Evolutionary conservation across 139 green algal species (phyloP), one percentile per base, ranked within the genome.

Genomic region (Picochlorum sp.): DNA sequence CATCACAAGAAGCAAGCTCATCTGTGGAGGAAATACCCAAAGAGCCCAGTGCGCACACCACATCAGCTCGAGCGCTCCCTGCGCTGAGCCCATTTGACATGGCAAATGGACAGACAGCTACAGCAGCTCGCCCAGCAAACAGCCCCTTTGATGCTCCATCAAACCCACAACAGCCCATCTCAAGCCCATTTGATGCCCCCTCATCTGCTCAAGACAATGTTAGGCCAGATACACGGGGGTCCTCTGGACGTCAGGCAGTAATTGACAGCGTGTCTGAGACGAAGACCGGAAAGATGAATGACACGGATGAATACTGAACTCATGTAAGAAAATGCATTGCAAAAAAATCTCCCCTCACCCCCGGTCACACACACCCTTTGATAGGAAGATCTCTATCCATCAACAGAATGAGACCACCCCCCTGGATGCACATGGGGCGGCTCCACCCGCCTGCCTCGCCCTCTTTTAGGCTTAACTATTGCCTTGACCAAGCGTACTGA

Each of bases 231-330:
- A 15, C n/a, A 65, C 20, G n/a, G 5, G 18, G 23, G 7, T 50
- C 58, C 15, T n/a, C 20, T 65, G 56, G 18, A 23, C 30, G 18
- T 7, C 30, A 49, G n/a, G 20, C n/a, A 23, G 58, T 65, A 26
- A 65, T 65, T 31, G 58, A 65, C 23, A 65, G 58, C 23, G 58
- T 50, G 28, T 57, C 18, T 31, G 58, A 65, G 13, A 59, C n/a
- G 7, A 31, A 28, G 58, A 59, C 18, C 0, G 58, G 58, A 18
- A 59, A 18, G 21, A 38, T 38, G 51, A 20, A 26, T 18, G n/a
- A 26, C 20, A 26, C 50, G 23, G 15, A 16, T 57, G 14, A 51
- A 51, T 18, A 51, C 45, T 20, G 15, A 51, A 51, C 14, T 18
- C 45, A 30, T 30, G 28, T 30, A 30, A 30, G 28, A 30, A 30